Evolutionary conservation across 2,329 filamentous ascomycete genomes (phyloP).

Genomic region (Grosmannia clavigera): DNA sequence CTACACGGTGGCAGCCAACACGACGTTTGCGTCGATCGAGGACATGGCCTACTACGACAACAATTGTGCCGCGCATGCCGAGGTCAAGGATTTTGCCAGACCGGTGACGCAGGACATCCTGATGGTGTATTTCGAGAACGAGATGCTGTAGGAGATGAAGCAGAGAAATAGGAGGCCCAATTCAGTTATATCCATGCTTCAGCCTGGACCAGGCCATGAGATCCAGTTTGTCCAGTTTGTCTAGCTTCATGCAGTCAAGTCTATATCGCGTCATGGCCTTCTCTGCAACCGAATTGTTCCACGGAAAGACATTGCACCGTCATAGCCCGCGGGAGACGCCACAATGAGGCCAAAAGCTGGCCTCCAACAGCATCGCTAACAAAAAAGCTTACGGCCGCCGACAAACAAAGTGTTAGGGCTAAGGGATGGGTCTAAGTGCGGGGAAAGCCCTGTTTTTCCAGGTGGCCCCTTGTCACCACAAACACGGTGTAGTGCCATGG

Average conservation of each 20-base stretch:
- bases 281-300: too few relatives aligned
- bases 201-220: too few relatives aligned
- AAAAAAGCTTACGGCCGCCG: not conserved
- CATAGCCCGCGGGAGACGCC: not conserved
- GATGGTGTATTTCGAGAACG: slow-evolving; percentile 8
- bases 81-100: slow-evolving; percentile 24
- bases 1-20: slow-evolving; percentile 51
- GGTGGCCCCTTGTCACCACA: not conserved
- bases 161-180: too few relatives aligned
- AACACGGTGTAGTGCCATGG: not conserved
- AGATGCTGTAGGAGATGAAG: not conserved
- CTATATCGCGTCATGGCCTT: too few relatives aligned
- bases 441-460: not conserved
- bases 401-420: not conserved
- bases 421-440: not conserved
- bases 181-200: too few relatives aligned
- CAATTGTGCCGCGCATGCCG: slow-evolving; percentile 29
- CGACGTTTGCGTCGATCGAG: slow-evolving; percentile 49
- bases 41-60: slow-evolving; percentile 62
- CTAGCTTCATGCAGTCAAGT: too few relatives aligned
- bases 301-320: not conserved
- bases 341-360: not conserved
- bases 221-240: too few relatives aligned
- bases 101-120: slow-evolving; percentile 20
- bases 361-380: not conserved